Evolutionary conservation across 495 filamentous ascomycete species (phyloP).

Genomic region (Annulohypoxylon bovei): DNA sequence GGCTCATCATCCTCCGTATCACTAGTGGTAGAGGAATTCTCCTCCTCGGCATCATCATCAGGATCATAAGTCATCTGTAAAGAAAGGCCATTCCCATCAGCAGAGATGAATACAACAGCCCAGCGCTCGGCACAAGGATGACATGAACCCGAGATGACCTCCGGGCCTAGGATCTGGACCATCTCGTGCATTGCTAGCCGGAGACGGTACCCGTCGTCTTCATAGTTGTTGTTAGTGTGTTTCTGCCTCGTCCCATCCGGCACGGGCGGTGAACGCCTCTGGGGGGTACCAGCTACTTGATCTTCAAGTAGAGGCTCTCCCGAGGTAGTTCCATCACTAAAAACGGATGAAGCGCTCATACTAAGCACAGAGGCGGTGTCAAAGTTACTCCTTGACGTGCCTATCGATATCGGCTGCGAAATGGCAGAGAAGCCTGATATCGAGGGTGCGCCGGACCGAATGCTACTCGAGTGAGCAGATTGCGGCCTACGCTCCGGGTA

Average conservation of each 20-base stretch:
- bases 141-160: slow-evolving; percentile 67
- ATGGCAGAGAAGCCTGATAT: slow-evolving; percentile 68
- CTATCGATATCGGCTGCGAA: slow-evolving; percentile 59
- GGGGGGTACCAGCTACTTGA: slow-evolving; percentile 48
- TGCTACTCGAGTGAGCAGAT: slow-evolving; percentile 62
- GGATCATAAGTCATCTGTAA: slow-evolving; percentile 77
- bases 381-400: slow-evolving; percentile 56
- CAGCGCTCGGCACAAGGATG: slow-evolving; percentile 79
- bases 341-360: slow-evolving; percentile 72
- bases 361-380: slow-evolving; percentile 71
- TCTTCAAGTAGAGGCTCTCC: slow-evolving; percentile 70
- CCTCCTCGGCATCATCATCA: slow-evolving; percentile 71
- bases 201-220: slow-evolving; percentile 65
- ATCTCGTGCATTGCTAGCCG: slow-evolving; percentile 72
- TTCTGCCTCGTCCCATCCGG: slow-evolving; percentile 47
- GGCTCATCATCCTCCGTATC: slow-evolving; percentile 72
- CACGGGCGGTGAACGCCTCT: slow-evolving; percentile 56
- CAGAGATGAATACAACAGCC: slow-evolving; percentile 79
- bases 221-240: slow-evolving; percentile 55
- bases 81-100: slow-evolving; percentile 72
- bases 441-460: slow-evolving; percentile 73
- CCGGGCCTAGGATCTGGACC: slow-evolving; percentile 67
- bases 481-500: slow-evolving; percentile 70
- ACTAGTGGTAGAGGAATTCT: slow-evolving; percentile 69
- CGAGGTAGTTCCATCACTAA: slow-evolving; percentile 73